These are phyloP conservation scores for Theileria luwenshuni DNA, from an alignment of 169 alveolate species.

Conservation along the genomic window DNA sequence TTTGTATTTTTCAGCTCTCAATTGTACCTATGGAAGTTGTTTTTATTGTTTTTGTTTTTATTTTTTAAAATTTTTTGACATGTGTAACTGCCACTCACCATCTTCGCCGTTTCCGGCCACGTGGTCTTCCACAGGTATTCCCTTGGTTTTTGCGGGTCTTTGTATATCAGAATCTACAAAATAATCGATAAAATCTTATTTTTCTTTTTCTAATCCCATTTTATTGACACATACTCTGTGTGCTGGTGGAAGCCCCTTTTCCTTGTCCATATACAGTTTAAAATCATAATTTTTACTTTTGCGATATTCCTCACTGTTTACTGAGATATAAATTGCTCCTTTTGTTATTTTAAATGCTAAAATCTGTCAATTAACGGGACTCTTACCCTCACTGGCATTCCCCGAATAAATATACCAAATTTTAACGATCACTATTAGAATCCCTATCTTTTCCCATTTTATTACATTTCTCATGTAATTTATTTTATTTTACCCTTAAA, in stretches of 20 bases:
- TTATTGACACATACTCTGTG: slow-evolving; percentile 15
- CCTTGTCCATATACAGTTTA: background rate
- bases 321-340: too few species aligned
- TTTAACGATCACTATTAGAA: too few species aligned
- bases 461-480: too few species aligned
- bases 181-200: background rate
- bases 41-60: background rate
- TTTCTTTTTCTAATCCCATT: background rate
- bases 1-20: slow-evolving; percentile 66
- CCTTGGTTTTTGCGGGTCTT: slow-evolving; percentile 62
- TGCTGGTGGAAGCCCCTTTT: slow-evolving; percentile 18
- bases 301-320: too few species aligned
- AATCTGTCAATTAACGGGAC: too few species aligned
- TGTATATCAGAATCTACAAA: slow-evolving; percentile 34
- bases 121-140: slow-evolving; percentile 60
- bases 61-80: background rate
- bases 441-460: too few species aligned
- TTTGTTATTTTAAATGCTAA: too few species aligned
- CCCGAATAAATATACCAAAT: too few species aligned
- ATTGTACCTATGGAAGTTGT: slow-evolving; percentile 53
- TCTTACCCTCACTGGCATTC: too few species aligned
- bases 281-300: background rate
- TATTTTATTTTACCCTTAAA: too few species aligned
- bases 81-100: slow-evolving; percentile 39
- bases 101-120: slow-evolving; percentile 64